Conservation (phyloP, 495 filamentous ascomycete species). For the Annulohypoxylon moriforme region DNA sequence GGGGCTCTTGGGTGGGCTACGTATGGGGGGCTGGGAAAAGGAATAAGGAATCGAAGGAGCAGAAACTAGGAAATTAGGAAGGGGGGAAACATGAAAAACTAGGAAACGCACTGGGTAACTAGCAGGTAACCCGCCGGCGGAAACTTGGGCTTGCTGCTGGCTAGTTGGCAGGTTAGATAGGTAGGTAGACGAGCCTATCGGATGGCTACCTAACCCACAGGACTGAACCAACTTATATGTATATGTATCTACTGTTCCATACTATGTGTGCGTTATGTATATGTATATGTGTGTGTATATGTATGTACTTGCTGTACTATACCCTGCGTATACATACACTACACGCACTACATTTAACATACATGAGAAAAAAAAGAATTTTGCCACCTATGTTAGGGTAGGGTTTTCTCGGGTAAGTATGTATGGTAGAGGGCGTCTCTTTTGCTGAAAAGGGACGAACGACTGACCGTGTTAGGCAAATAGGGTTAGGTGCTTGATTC, state of each 20-base stretch:
- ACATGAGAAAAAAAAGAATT: not conserved
- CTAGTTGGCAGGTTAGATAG: not conserved
- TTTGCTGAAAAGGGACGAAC: not conserved
- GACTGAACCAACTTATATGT: not conserved
- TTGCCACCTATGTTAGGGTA: conserved; percentile 12
- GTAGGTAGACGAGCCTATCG: conserved; percentile 31
- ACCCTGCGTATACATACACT: not conserved
- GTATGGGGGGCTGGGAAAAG: not conserved
- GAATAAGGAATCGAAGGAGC: not conserved
- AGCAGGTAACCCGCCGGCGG: not conserved
- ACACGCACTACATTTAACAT: not conserved
- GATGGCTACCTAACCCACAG: conserved; percentile 22
- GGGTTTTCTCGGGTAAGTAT: not conserved
- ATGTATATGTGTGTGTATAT: not conserved
- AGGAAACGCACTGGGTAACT: not conserved
- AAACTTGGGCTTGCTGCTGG: not conserved
- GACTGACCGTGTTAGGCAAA: not conserved
- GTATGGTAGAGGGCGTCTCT: not conserved
- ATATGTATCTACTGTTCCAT: conserved; percentile 1
- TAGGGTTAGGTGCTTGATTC: not conserved
- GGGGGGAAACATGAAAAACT: not conserved
- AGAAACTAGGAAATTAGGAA: not conserved
- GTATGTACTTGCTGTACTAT: too few species aligned
- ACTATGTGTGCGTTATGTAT: not conserved
- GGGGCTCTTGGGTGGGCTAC: not conserved